Percentiles rank a stretch among this genome's conserved stretches.
These are phyloP conservation scores for Oidium heveae DNA, from an alignment of 2,329 filamentous ascomycete species.

Conservation along the genomic window DNA sequence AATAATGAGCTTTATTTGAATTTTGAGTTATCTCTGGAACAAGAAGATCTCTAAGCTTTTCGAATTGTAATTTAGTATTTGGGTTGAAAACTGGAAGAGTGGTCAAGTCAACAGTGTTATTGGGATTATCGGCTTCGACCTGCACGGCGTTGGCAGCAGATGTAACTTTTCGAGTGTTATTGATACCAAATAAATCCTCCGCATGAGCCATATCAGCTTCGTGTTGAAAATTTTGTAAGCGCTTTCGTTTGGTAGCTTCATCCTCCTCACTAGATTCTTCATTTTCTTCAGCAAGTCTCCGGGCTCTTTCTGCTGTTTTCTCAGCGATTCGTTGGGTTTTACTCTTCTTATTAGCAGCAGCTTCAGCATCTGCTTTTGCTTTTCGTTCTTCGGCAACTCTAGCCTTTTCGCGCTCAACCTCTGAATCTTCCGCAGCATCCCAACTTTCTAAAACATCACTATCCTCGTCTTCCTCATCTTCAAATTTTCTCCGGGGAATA, in stretches of 20 bases:
- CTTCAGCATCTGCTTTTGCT: slow-evolving; percentile 70
- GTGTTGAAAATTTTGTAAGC: slow-evolving; percentile 57
- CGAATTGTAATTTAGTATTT: slow-evolving; percentile 64
- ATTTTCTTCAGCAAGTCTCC: slow-evolving; percentile 27
- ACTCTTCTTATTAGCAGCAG: slow-evolving; percentile 73
- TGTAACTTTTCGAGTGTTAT: slow-evolving; percentile 38
- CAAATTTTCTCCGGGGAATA: slow-evolving; percentile 28
- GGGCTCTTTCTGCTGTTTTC: slow-evolving; percentile 33
- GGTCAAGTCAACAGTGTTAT: slow-evolving; percentile 56
- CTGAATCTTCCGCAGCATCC: slow-evolving; percentile 92
- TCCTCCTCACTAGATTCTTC: slow-evolving; percentile 36
- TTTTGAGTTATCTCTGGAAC: slow-evolving; percentile 51
- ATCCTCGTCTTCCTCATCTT: slow-evolving; percentile 78
- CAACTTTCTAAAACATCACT: slow-evolving; percentile 80
- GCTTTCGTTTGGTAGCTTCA: slow-evolving; percentile 46
- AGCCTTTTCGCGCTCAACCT: slow-evolving; percentile 86
- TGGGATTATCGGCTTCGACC: slow-evolving; percentile 48
- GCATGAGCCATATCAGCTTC: slow-evolving; percentile 76
- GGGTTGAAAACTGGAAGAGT: slow-evolving; percentile 72
- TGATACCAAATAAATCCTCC: slow-evolving; percentile 63
- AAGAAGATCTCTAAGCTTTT: slow-evolving; percentile 52
- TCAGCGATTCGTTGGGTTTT: slow-evolving; percentile 72
- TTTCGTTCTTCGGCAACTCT: slow-evolving; percentile 68
- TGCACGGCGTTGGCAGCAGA: slow-evolving; percentile 38
- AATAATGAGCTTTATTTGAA: slow-evolving; percentile 73